phyloP scores from a whole-genome alignment of 805 yeast species.

The Yamadazyma akitaensis region DNA sequence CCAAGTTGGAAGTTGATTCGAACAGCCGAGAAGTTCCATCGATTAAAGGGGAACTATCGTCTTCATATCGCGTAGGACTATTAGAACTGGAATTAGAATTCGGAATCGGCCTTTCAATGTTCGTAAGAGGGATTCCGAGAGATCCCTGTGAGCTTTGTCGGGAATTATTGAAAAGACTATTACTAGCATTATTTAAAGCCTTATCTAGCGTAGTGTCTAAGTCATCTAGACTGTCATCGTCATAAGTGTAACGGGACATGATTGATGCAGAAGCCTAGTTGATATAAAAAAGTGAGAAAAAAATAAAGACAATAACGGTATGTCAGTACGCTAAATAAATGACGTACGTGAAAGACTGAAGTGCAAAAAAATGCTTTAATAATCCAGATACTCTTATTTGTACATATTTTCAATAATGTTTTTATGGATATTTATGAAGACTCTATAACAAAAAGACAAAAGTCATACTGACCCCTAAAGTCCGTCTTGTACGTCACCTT shows the following conservation, averaged over 20 bases:
- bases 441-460: too few species aligned
- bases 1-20: conserved; percentile 18
- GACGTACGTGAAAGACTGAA: too few species aligned
- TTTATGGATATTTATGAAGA: too few species aligned
- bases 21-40: conserved; percentile 19
- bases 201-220: conserved; percentile 65
- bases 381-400: too few species aligned
- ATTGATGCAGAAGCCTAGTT: not conserved
- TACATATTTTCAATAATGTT: too few species aligned
- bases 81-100: not conserved
- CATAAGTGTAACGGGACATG: conserved; percentile 4
- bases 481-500: not conserved
- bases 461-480: too few species aligned
- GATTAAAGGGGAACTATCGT: conserved; percentile 32
- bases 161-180: conserved; percentile 32
- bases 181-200: conserved; percentile 53
- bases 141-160: conserved; percentile 23
- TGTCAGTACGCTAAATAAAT: too few species aligned
- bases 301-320: not conserved
- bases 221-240: conserved; percentile 48
- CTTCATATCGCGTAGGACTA: not conserved
- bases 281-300: not conserved
- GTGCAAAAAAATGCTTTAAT: too few species aligned
- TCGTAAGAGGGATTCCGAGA: conserved; percentile 28
- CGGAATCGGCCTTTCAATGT: conserved; percentile 11